phyloP scores from a whole-genome alignment of 495 filamentous ascomycete species.

The Xylaria flabelliformis region DNA sequence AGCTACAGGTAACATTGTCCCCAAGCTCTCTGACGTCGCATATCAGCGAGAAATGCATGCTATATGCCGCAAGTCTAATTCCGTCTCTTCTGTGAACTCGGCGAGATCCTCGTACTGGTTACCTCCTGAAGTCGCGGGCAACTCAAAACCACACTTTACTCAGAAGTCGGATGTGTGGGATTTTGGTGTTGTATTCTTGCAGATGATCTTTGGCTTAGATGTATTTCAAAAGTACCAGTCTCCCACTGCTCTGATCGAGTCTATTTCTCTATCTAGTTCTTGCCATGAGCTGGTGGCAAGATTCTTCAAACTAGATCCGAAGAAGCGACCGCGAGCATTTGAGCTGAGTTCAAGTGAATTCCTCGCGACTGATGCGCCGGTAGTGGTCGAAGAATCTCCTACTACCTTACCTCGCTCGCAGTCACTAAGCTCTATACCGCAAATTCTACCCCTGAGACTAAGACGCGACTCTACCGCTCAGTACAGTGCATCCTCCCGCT shows the following conservation, averaged over 20 bases:
- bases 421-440: constrained; percentile 48
- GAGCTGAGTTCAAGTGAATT: constrained; percentile 91
- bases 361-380: constrained; percentile 65
- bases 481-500: constrained; percentile 66
- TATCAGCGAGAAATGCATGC: constrained; percentile 68
- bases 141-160: constrained; percentile 62
- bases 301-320: constrained; percentile 81
- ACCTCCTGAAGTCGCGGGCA: constrained; percentile 76
- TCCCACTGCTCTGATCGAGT: constrained; percentile 71
- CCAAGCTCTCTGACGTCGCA: constrained; percentile 72
- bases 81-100: constrained; percentile 56
- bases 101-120: constrained; percentile 83
- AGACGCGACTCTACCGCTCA: constrained; percentile 59
- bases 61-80: constrained; percentile 56
- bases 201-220: constrained; percentile 91
- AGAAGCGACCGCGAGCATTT: constrained; percentile 86
- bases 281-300: constrained; percentile 79
- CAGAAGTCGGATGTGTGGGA: constrained; percentile 95
- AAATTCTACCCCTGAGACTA: constrained; percentile 45
- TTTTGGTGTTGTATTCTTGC: constrained; percentile 84
- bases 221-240: constrained; percentile 78
- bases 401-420: constrained; percentile 40
- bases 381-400: constrained; percentile 54
- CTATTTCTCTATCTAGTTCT: constrained; percentile 67
- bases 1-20: constrained; percentile 62